Conservation (phyloP, 345 rosid species). For the Euphorbia tirucalli region DNA sequence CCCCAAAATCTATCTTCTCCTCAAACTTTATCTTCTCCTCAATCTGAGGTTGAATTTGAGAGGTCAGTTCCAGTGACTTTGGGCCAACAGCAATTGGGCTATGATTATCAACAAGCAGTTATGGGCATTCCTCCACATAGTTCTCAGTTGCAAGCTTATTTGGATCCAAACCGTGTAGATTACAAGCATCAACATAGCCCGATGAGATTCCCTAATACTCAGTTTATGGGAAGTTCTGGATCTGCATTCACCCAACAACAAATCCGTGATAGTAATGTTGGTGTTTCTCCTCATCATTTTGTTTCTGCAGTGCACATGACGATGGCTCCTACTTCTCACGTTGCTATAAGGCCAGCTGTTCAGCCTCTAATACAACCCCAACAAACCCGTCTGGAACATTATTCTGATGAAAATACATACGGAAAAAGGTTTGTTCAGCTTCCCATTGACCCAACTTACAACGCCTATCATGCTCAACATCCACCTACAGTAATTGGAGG, state of each 20-base stretch:
- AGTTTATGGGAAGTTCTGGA: constrained; percentile 33
- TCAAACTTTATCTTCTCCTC: constrained; percentile 35
- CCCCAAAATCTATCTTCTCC: constrained; percentile 38
- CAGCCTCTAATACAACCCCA: constrained; percentile 47
- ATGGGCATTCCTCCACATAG: constrained; percentile 27
- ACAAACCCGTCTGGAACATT: constrained; percentile 37
- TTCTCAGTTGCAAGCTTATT: constrained; percentile 33
- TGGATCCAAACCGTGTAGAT: constrained; percentile 41
- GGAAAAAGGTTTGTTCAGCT: constrained; percentile 44
- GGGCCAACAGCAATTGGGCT: constrained; percentile 41
- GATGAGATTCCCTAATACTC: constrained; percentile 44
- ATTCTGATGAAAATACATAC: constrained; percentile 37
- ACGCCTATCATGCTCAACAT: constrained; percentile 36
- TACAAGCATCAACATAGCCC: constrained; percentile 37
- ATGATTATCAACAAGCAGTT: constrained; percentile 38
- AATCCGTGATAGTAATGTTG: constrained; percentile 26
- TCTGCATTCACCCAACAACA: constrained; percentile 41
- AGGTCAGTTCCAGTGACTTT: constrained; percentile 29
- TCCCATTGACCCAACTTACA: constrained; percentile 51
- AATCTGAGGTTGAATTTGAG: constrained; percentile 43
- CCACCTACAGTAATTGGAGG: constrained; percentile 42
- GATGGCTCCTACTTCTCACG: constrained; percentile 41
- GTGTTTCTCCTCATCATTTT: constrained; percentile 40
- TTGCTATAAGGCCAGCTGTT: constrained; percentile 43
- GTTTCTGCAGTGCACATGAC: constrained; percentile 48